A percentile compares a stretch with the other conserved stretches of the same genome.
phyloP scores from a whole-genome alignment of 805 yeast species.

The Cyberlindnera xishuangbannaensis region DNA sequence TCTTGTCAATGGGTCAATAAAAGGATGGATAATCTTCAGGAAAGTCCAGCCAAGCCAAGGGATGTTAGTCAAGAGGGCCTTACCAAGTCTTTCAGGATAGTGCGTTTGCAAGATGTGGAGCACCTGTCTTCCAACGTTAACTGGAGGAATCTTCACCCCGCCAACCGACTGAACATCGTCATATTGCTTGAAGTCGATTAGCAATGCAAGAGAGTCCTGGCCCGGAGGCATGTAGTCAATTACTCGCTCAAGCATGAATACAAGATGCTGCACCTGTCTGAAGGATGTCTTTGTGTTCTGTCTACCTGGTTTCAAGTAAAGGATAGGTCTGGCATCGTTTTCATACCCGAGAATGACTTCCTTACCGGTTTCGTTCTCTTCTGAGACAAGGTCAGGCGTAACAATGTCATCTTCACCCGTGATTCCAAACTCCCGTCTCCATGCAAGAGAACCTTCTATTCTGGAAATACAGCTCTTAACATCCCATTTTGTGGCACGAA shows the following conservation, averaged over 20 bases:
- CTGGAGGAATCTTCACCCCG: conserved; percentile 69
- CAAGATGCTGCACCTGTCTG: conserved; percentile 94
- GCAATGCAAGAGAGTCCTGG: conserved; percentile 85
- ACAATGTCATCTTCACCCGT: conserved; percentile 46
- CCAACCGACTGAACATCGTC: conserved; percentile 40
- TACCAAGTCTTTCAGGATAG: conserved; percentile 95
- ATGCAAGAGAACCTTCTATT: conserved; percentile 69
- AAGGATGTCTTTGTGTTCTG: conserved; percentile 90
- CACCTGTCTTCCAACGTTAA: conserved; percentile 85
- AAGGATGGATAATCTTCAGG: conserved; percentile 85
- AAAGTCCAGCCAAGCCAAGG: conserved; percentile 95
- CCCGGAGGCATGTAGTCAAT: conserved; percentile 96
- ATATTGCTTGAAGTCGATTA: conserved; percentile 87
- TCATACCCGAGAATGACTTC: conserved; percentile 90
- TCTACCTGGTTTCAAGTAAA: conserved; percentile 88
- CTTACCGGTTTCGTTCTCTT: conserved; percentile 88
- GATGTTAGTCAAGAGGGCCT: conserved; percentile 84
- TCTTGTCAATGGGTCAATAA: conserved; percentile 91
- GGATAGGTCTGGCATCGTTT: conserved; percentile 83
- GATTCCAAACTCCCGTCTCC: conserved; percentile 94
- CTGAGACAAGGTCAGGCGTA: conserved; percentile 47
- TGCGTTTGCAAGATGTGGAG: conserved; percentile 92
- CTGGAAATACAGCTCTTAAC: conserved; percentile 65
- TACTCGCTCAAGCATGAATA: conserved; percentile 85
- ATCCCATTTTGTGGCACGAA: conserved; percentile 93